These are phyloP conservation scores for Trichoderma koningii DNA, from an alignment of 2,329 filamentous ascomycete genomes.

Conservation along the genomic window DNA sequence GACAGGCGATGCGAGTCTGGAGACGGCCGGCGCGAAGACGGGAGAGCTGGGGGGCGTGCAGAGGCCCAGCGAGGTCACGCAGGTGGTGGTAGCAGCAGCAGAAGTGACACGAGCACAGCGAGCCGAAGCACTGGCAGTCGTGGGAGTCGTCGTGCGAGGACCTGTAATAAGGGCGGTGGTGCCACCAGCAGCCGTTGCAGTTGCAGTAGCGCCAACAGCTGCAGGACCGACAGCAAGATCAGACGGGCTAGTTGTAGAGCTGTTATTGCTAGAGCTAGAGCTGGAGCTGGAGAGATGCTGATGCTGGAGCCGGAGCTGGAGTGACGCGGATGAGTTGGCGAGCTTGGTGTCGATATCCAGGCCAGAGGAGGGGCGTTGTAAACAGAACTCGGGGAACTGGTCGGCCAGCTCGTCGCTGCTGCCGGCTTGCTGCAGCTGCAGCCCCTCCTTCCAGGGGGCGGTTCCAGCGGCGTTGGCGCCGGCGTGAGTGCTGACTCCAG, in stretches of 20 bases:
- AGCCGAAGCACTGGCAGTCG: background rate
- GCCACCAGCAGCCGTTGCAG: background rate
- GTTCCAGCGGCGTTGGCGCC: background rate
- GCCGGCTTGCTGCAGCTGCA: conserved; percentile 15
- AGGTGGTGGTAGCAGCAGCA: background rate
- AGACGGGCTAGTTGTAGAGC: background rate
- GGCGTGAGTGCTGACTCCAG: background rate
- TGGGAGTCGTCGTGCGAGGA: background rate
- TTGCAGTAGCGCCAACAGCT: background rate
- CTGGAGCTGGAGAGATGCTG: conserved; percentile 10
- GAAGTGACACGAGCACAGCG: too few species aligned
- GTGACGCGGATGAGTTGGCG: background rate
- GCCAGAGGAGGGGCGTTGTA: conserved; percentile 17
- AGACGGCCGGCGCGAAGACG: conserved; percentile 13
- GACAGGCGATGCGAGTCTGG: conserved; percentile 16
- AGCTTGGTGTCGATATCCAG: conserved; percentile 9
- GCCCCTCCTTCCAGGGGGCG: conserved; percentile 15
- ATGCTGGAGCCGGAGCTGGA: background rate
- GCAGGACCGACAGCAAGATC: background rate
- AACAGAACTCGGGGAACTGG: conserved; percentile 27
- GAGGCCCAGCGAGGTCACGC: conserved; percentile 6
- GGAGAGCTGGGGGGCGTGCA: conserved; percentile 23
- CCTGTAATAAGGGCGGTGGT: too few species aligned
- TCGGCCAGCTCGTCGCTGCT: conserved; percentile 26
- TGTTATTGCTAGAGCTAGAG: conserved; percentile 8